A percentile compares a stretch with the other conserved stretches of the same genome.
phyloP scores from a whole-genome alignment of 2,329 filamentous ascomycete genomes.

The Aspergillus proliferans region DNA sequence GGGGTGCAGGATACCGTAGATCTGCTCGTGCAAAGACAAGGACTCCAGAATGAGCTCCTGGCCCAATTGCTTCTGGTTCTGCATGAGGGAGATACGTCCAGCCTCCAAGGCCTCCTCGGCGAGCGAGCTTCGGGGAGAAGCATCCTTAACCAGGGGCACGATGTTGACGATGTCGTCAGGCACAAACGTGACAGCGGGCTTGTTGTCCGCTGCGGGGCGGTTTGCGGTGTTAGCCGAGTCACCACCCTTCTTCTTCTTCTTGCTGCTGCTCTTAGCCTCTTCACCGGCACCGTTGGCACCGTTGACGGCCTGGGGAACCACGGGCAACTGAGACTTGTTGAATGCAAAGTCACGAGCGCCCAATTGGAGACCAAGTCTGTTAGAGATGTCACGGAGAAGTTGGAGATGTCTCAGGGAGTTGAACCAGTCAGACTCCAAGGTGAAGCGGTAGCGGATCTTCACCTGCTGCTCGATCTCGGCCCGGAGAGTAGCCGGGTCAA shows the following conservation, averaged over 20 bases:
- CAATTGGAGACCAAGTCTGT: constrained; percentile 87
- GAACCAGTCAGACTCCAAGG: constrained; percentile 63
- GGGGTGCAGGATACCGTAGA: constrained; percentile 93
- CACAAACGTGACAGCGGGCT: constrained; percentile 59
- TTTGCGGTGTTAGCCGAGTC: constrained; percentile 42
- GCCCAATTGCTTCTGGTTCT: constrained; percentile 90
- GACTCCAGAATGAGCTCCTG: constrained; percentile 96
- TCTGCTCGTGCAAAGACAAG: constrained; percentile 92
- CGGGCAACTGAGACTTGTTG: constrained; percentile 38
- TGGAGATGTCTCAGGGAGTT: constrained; percentile 66
- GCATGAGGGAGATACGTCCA: constrained; percentile 89
- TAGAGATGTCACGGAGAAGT: constrained; percentile 76
- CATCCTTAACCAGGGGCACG: constrained; percentile 93
- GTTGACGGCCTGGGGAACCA: constrained; percentile 31
- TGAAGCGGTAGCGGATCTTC: constrained; percentile 67
- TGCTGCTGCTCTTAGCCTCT: constrained; percentile 44
- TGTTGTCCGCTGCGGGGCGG: constrained; percentile 37
- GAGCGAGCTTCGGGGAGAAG: constrained; percentile 78
- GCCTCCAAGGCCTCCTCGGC: constrained; percentile 95
- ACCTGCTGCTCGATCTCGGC: constrained; percentile 67
- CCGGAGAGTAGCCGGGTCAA: constrained; percentile 67
- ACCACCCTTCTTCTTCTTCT: constrained; percentile 56
- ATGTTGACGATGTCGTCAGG: constrained; percentile 85
- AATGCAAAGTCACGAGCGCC: constrained; percentile 72
- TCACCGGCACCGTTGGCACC: constrained; percentile 25